Percentiles rank a stretch among this genome's conserved stretches.
Conservation (phyloP, 768 basidiomycete species). For the Boletellus sp. region DNA sequence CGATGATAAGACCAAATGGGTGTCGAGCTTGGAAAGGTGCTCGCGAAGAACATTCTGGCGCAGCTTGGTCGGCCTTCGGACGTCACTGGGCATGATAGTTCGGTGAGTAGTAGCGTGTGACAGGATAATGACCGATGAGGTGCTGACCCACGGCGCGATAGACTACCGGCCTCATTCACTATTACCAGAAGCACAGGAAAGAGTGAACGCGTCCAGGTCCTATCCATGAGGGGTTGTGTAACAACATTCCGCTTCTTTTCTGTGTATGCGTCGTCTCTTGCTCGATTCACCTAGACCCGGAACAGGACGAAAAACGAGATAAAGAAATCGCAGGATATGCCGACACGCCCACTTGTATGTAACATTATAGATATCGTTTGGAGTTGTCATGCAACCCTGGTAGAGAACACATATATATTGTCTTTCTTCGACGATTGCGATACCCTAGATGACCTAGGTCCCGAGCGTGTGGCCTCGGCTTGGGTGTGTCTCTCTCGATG, state of each 20-base stretch:
- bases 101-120: conserved; percentile 37
- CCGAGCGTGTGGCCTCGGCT: no score
- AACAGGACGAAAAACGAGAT: not conserved
- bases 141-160: conserved; percentile 29
- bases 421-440: no score
- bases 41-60: conserved; percentile 92
- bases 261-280: not conserved
- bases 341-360: conserved; percentile 7
- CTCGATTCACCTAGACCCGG: not conserved
- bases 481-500: no score
- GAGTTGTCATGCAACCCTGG: not conserved
- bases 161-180: conserved; percentile 96
- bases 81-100: conserved; percentile 87
- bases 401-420: no score
- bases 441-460: no score
- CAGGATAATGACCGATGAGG: not conserved
- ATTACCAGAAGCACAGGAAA: conserved; percentile 87
- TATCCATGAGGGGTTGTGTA: conserved; percentile 25
- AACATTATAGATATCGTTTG: conserved; percentile 3
- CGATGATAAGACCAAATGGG: conserved; percentile 92
- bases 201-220: conserved; percentile 47
- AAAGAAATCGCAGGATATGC: conserved; percentile 7
- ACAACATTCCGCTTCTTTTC: not conserved
- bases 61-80: conserved; percentile 80
- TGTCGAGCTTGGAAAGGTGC: conserved; percentile 95